phyloP scores from a whole-genome alignment of 768 basidiomycete species.

The Mycena galopus region DNA sequence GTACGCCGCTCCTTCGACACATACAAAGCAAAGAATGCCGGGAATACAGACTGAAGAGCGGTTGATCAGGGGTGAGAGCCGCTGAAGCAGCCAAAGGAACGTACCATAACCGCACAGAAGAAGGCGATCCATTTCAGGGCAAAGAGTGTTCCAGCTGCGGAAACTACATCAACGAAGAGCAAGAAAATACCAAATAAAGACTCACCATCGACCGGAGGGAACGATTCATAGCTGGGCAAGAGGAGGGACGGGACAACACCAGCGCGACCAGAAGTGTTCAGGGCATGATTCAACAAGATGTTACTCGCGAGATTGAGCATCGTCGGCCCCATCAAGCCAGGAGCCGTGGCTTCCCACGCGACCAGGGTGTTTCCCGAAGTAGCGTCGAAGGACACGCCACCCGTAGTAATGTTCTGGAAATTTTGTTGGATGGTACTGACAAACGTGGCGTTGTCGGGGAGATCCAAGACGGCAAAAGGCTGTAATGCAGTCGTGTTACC shows the following conservation, averaged over 20 bases:
- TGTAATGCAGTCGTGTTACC: constrained; percentile 52
- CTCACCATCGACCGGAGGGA: constrained; percentile 64
- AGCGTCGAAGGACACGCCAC: constrained; percentile 76
- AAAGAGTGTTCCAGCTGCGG: constrained; percentile 60
- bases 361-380: constrained; percentile 65
- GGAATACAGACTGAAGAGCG: constrained; percentile 70
- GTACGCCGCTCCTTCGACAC: constrained; percentile 79
- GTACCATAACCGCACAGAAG: constrained; percentile 79
- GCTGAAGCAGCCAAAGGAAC: neutral
- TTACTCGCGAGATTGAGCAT: constrained; percentile 80
- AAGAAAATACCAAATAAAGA: neutral
- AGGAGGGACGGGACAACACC: constrained; percentile 64
- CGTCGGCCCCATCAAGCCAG: constrained; percentile 68
- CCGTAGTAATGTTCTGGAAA: constrained; percentile 69
- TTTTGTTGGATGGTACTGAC: constrained; percentile 63
- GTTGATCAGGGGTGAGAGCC: constrained; percentile 2
- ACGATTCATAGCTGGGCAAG: constrained; percentile 65
- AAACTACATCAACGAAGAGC: neutral
- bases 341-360: constrained; percentile 79
- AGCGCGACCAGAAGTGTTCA: constrained; percentile 63
- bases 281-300: constrained; percentile 71
- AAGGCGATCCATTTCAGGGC: constrained; percentile 83
- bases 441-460: constrained; percentile 73
- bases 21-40: constrained; percentile 87
- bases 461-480: constrained; percentile 52